Conservation (phyloP, 1,284 basidiomycete genomes). For the Microbotryum intermedium region DNA sequence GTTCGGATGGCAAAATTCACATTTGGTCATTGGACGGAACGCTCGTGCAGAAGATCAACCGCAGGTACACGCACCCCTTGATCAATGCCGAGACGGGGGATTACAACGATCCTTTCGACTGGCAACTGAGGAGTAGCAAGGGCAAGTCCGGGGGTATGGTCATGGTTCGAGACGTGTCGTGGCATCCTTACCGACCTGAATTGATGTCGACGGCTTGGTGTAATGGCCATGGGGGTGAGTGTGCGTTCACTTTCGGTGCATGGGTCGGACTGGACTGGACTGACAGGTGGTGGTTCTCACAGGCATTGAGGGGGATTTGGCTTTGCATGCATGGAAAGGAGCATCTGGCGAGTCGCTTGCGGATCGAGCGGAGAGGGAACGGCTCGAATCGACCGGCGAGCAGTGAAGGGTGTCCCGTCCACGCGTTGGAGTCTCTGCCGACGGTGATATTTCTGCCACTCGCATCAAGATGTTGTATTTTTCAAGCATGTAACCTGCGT, state of each 20-base stretch:
- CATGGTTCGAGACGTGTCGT: slow-evolving; percentile 79
- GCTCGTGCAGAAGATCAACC: slow-evolving; percentile 73
- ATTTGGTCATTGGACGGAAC: slow-evolving; percentile 92
- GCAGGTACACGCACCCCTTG: slow-evolving; percentile 65
- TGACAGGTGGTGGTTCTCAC: slow-evolving; percentile 37
- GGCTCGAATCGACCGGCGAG: slow-evolving; percentile 39
- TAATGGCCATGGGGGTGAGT: not conserved
- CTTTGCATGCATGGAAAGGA: slow-evolving; percentile 90
- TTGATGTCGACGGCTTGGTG: slow-evolving; percentile 62
- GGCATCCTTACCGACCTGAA: slow-evolving; percentile 80
- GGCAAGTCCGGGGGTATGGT: slow-evolving; percentile 3
- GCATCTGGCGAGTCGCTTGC: slow-evolving; percentile 50
- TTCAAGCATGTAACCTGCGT: too few relatives aligned
- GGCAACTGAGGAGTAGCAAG: slow-evolving; percentile 19
- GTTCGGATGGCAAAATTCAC: slow-evolving; percentile 70
- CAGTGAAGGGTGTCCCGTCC: not conserved
- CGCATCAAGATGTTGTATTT: too few relatives aligned
- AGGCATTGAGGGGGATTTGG: slow-evolving; percentile 59
- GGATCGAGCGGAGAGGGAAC: slow-evolving; percentile 60
- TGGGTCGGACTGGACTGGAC: too few relatives aligned
- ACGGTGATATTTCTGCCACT: too few relatives aligned
- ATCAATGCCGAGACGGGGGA: slow-evolving; percentile 38
- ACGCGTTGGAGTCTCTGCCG: too few relatives aligned
- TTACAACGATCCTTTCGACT: slow-evolving; percentile 36
- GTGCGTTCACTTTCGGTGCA: too few relatives aligned